A percentile compares a stretch with the other conserved stretches of the same genome.
phyloP scores from a whole-genome alignment of 2,329 filamentous ascomycete genomes.

The Trichoderma simmonsii region DNA sequence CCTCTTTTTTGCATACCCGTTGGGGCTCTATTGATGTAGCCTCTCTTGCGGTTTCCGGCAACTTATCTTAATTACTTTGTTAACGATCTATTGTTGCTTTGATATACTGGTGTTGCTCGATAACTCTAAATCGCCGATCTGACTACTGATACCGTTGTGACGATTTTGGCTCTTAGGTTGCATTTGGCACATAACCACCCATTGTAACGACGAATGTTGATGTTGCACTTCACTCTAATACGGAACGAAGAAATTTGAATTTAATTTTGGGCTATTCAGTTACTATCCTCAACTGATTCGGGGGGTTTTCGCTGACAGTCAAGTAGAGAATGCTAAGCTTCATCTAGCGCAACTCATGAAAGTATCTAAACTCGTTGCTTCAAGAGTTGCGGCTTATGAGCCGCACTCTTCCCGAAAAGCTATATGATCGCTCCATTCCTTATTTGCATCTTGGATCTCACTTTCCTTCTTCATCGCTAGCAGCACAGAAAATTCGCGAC shows the following conservation, averaged over 20 bases:
- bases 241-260: background rate
- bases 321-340: background rate
- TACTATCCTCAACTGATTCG: background rate
- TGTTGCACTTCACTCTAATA: background rate
- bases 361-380: background rate
- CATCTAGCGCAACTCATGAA: no score
- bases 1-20: background rate
- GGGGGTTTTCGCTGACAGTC: background rate
- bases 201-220: background rate
- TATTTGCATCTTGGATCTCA: background rate
- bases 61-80: background rate
- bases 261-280: background rate
- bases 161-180: background rate
- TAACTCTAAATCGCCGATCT: background rate
- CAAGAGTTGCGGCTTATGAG: background rate
- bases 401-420: background rate
- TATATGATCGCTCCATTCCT: background rate
- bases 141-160: background rate
- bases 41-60: background rate
- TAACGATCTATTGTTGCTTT: background rate
- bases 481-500: background rate
- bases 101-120: background rate
- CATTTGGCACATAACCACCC: background rate
- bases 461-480: background rate
- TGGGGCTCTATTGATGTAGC: background rate